phyloP scores from a whole-genome alignment of 768 basidiomycete species.

The Sarcodon aspratus region DNA sequence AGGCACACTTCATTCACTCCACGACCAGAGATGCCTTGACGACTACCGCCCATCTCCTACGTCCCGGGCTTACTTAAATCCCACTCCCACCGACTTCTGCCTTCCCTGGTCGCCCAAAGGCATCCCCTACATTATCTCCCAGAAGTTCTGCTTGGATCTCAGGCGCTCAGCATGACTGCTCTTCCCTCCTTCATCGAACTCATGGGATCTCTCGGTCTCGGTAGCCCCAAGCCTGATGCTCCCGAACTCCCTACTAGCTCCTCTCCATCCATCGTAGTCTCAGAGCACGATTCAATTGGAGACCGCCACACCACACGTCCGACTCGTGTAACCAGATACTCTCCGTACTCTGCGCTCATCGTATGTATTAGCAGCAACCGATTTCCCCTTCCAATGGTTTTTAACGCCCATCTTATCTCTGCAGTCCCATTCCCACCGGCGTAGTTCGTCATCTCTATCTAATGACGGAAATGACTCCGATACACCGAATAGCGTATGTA shows the following conservation, averaged over 20 bases:
- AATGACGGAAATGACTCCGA: slow-evolving; percentile 10
- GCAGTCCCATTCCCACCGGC: slow-evolving; percentile 17
- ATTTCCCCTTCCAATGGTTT: not conserved
- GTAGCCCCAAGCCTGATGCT: slow-evolving; percentile 25
- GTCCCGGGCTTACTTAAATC: not conserved
- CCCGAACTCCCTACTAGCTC: slow-evolving; percentile 14
- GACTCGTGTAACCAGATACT: slow-evolving; percentile 18
- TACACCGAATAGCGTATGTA: slow-evolving; percentile 15
- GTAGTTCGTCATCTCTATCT: slow-evolving; percentile 15
- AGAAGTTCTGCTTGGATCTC: slow-evolving; percentile 11
- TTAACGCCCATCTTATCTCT: not conserved
- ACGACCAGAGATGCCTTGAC: slow-evolving; percentile 21
- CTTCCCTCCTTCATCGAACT: slow-evolving; percentile 84
- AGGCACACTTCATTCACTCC: not conserved
- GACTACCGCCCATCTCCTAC: slow-evolving; percentile 17
- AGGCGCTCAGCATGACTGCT: slow-evolving; percentile 37
- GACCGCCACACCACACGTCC: slow-evolving; percentile 10
- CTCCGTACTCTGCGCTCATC: slow-evolving; percentile 18
- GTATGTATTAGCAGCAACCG: slow-evolving; percentile 10
- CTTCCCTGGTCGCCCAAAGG: slow-evolving; percentile 20
- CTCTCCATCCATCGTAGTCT: slow-evolving; percentile 16
- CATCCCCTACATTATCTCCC: slow-evolving; percentile 12
- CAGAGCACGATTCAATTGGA: slow-evolving; percentile 8
- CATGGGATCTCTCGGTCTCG: slow-evolving; percentile 74
- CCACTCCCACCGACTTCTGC: slow-evolving; percentile 10